phyloP scores from a whole-genome alignment of 257 asterid genomes.

The Craterostigma plantagineum region DNA sequence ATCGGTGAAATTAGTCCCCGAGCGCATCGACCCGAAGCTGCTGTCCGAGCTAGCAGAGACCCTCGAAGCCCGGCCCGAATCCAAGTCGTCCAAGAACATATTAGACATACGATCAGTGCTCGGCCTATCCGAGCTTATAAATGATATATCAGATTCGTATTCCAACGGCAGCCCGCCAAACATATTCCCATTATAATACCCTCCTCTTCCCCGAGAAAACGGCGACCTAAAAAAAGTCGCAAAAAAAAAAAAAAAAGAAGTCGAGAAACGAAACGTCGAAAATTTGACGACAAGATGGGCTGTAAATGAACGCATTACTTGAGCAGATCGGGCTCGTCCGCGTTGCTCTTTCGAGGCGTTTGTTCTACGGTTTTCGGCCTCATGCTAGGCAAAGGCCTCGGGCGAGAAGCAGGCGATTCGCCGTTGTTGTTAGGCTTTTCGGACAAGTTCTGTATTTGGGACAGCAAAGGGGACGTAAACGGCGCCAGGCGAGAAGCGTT shows the following conservation, averaged over 20 bases:
- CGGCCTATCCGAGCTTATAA: conserved; percentile 20
- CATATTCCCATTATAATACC: conserved; percentile 3
- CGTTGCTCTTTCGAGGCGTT: conserved; percentile 10
- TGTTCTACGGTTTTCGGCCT: neutral
- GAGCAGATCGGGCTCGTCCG: conserved; percentile 10
- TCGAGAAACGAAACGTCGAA: too few relatives aligned
- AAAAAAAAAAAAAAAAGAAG: neutral
- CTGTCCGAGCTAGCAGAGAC: conserved; percentile 20
- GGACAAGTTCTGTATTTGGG: conserved; percentile 10
- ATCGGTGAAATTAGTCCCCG: conserved; percentile 12
- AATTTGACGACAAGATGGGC: too few relatives aligned
- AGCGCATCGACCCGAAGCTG: conserved; percentile 13
- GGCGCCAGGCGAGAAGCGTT: conserved; percentile 25
- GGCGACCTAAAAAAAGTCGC: conserved; percentile 11
- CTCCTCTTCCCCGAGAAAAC: conserved; percentile 9
- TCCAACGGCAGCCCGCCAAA: conserved; percentile 9
- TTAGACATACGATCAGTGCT: conserved; percentile 13
- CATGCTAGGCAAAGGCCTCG: conserved; percentile 9
- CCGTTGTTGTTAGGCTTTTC: conserved; percentile 6
- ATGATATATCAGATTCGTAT: conserved; percentile 17
- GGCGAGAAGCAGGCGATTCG: conserved; percentile 4
- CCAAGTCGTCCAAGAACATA: conserved; percentile 9
- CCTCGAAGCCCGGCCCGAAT: conserved; percentile 7
- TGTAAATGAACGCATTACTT: too few relatives aligned
- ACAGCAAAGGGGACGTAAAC: conserved; percentile 15